These are phyloP conservation scores for Eragrostis tef DNA, from an alignment of 202 grass and related monocot species.

Conservation along the genomic window DNA sequence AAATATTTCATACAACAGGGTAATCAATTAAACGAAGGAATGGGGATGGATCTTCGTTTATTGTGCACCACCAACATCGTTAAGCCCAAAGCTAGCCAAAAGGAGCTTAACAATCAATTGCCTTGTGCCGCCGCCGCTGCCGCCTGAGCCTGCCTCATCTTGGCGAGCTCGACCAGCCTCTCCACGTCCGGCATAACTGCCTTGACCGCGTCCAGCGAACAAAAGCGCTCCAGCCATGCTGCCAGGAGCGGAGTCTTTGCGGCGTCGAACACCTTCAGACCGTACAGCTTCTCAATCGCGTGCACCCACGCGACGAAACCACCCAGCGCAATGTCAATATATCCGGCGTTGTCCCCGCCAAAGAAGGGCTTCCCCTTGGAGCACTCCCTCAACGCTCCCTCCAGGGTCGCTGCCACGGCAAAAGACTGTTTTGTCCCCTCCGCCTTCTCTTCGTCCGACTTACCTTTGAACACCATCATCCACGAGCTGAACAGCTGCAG, in stretches of 20 bases:
- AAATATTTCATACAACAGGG: too few relatives aligned
- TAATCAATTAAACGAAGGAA: too few relatives aligned
- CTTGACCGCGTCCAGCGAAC: background rate
- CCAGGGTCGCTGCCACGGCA: background rate
- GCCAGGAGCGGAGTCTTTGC: conserved; percentile 35
- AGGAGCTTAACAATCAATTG: background rate
- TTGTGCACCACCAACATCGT: too few relatives aligned
- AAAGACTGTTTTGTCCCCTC: conserved; percentile 1
- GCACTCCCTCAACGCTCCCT: conserved; percentile 25
- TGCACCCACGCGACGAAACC: conserved; percentile 39
- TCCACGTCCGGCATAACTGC: conserved; percentile 23
- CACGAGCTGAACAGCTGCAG: conserved; percentile 14
- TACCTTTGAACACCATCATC: conserved; percentile 8
- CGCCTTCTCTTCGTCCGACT: conserved; percentile 35
- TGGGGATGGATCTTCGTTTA: too few relatives aligned
- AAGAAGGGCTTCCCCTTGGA: conserved; percentile 47
- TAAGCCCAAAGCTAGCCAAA: too few relatives aligned
- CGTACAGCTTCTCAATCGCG: background rate
- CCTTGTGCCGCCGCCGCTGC: background rate
- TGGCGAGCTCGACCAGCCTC: conserved; percentile 21
- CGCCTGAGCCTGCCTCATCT: conserved; percentile 4
- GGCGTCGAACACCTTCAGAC: conserved; percentile 31
- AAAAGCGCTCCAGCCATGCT: conserved; percentile 39
- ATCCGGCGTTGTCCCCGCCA: conserved; percentile 40
- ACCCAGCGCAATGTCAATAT: conserved; percentile 32